These are phyloP conservation scores for Rhodotorula babjevae DNA, from an alignment of 768 basidiomycete genomes.

Conservation along the genomic window DNA sequence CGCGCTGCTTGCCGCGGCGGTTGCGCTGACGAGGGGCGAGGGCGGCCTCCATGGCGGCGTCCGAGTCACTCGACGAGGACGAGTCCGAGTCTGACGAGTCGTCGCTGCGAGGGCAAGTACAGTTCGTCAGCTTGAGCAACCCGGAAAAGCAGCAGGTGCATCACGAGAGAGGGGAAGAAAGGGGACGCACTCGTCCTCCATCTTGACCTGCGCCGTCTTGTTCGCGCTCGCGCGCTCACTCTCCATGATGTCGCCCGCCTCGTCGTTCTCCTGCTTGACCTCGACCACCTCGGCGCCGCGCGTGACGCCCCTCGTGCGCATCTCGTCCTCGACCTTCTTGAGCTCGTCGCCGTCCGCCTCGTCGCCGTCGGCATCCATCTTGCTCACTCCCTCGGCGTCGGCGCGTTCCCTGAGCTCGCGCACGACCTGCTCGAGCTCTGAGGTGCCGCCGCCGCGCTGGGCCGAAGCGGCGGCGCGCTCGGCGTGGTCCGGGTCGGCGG, in stretches of 20 bases:
- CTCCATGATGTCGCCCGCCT: background rate
- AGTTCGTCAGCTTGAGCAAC: no score
- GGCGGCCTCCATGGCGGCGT: conserved; percentile 6
- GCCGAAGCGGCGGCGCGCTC: background rate
- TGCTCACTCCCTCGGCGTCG: background rate
- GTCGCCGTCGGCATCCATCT: background rate
- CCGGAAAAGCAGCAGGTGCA: no score
- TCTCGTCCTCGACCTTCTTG: conserved; percentile 25
- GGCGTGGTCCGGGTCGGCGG: conserved; percentile 27
- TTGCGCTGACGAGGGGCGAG: background rate
- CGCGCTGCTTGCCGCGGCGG: conserved; percentile 6
- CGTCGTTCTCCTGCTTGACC: background rate
- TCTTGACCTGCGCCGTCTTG: background rate
- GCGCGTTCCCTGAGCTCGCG: conserved; percentile 30
- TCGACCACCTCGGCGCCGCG: conserved; percentile 5
- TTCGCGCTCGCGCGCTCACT: background rate
- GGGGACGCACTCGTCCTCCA: conserved; percentile 15
- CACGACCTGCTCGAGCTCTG: conserved; percentile 22
- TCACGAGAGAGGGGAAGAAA: background rate
- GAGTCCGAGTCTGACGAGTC: conserved; percentile 24
- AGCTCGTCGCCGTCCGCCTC: background rate
- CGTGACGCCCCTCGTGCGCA: conserved; percentile 21
- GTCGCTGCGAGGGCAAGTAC: conserved; percentile 10
- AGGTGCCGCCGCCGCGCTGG: background rate
- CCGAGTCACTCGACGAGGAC: conserved; percentile 17